These are phyloP conservation scores for Pseudocercospora pini-densiflorae DNA, from an alignment of 2,329 filamentous ascomycete species.

Conservation along the genomic window DNA sequence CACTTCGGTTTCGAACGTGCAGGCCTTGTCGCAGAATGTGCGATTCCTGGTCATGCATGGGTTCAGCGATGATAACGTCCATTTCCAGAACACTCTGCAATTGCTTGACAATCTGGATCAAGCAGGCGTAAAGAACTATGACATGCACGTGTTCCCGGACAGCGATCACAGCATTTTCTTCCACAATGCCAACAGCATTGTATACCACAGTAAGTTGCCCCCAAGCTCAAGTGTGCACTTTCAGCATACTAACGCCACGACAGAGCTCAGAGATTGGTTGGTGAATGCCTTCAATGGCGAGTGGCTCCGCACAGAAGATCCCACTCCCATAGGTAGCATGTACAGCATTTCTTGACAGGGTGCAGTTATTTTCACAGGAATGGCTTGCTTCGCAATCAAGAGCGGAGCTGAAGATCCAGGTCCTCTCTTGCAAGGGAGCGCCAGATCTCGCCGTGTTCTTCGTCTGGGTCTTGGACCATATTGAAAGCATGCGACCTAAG, in stretches of 20 bases:
- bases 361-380: background rate
- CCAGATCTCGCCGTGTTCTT: too few relatives aligned
- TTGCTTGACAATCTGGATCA: conserved; percentile 86
- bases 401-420: background rate
- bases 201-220: conserved; percentile 81
- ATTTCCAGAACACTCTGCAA: conserved; percentile 90
- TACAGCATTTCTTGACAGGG: conserved; percentile 15
- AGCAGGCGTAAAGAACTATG: conserved; percentile 85
- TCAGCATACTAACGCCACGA: conserved; percentile 21
- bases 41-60: conserved; percentile 97
- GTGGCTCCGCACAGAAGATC: conserved; percentile 69
- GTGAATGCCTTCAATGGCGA: conserved; percentile 98
- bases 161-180: conserved; percentile 95
- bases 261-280: conserved; percentile 85
- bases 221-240: background rate
- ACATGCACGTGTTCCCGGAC: conserved; percentile 95
- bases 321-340: conserved; percentile 47
- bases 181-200: conserved; percentile 87
- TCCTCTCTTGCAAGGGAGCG: background rate
- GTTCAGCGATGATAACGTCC: conserved; percentile 95
- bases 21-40: conserved; percentile 74
- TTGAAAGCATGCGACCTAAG: background rate
- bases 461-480: too few relatives aligned
- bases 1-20: conserved; percentile 74
- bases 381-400: background rate